These are phyloP conservation scores for Betula pendula DNA, from an alignment of 306 rosid species.

Conservation along the genomic window DNA sequence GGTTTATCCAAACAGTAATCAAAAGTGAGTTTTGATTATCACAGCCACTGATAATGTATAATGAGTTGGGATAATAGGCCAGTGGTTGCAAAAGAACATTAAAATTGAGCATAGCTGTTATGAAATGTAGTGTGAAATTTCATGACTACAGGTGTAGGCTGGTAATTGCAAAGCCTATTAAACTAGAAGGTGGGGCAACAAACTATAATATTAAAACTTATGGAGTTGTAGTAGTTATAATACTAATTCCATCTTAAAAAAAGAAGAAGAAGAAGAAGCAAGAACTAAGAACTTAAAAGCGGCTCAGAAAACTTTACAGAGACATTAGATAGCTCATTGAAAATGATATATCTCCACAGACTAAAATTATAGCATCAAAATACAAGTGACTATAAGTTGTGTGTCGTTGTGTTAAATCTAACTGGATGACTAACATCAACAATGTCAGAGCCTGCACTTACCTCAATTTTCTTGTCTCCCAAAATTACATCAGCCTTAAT, in stretches of 20 bases:
- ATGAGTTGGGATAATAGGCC: not conserved
- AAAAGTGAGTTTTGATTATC: slow-evolving; percentile 21
- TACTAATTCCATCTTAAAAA: not conserved
- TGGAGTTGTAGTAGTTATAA: not conserved
- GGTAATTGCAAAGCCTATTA: not conserved
- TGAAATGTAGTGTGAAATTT: not conserved
- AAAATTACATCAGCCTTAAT: slow-evolving; percentile 72
- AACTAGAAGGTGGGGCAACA: not conserved
- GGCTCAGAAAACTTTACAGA: not conserved
- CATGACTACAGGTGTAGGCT: not conserved
- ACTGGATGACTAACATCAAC: not conserved
- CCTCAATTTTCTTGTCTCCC: slow-evolving; percentile 84
- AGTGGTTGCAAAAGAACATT: not conserved
- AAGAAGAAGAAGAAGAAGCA: not conserved
- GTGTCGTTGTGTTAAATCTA: not conserved
- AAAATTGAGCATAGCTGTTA: not conserved
- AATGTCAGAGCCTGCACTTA: slow-evolving; percentile 33
- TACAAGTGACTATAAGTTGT: not conserved
- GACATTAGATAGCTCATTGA: not conserved
- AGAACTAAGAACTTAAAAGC: not conserved
- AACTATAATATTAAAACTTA: not conserved
- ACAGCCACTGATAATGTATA: slow-evolving; percentile 6
- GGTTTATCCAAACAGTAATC: slow-evolving; percentile 25
- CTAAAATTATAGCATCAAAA: not conserved
- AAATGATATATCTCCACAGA: not conserved